Conservation (phyloP, 139 green algal species). For the Penium margaritaceum region DNA sequence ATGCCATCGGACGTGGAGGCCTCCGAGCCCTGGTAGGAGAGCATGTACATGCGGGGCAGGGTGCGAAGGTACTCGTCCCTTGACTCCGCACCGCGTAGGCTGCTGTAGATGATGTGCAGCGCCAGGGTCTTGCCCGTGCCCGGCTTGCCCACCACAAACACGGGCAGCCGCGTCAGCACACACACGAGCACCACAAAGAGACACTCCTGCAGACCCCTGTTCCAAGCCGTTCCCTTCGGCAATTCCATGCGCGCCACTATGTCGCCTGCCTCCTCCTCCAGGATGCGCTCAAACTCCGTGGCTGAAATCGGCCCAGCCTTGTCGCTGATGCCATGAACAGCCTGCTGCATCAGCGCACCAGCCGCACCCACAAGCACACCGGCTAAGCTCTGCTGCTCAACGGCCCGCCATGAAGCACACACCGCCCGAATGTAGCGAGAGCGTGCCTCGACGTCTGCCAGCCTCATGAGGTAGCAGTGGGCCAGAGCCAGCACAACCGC, state of each 20-base stretch:
- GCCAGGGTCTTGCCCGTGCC: conserved; percentile 46
- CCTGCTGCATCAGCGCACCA: no score
- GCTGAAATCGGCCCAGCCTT: no score
- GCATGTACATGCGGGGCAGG: conserved; percentile 10
- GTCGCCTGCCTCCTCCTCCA: conserved; percentile 41
- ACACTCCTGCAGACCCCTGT: conserved; percentile 40
- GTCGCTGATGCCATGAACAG: no score
- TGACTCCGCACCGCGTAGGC: conserved; percentile 38
- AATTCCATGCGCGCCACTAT: conserved; percentile 42
- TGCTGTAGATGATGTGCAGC: conserved; percentile 44
- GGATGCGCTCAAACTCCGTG: conserved; percentile 5
- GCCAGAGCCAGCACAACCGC: conserved; percentile 27
- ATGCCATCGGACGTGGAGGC: conserved; percentile 30
- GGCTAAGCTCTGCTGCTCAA: no score
- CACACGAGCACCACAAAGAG: conserved; percentile 47
- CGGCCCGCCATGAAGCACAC: no score
- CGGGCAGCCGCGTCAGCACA: conserved; percentile 43
- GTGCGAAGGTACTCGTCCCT: conserved; percentile 8
- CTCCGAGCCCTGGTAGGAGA: conserved; percentile 37
- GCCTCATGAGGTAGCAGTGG: conserved; percentile 35
- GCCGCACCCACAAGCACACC: no score
- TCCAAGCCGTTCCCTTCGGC: conserved; percentile 19
- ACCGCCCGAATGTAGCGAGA: no score
- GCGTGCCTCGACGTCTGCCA: not conserved
- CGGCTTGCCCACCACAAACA: conserved; percentile 46